These are phyloP conservation scores for Ophiostoma perfectum DNA, from an alignment of 2,329 filamentous ascomycete species.

Conservation along the genomic window DNA sequence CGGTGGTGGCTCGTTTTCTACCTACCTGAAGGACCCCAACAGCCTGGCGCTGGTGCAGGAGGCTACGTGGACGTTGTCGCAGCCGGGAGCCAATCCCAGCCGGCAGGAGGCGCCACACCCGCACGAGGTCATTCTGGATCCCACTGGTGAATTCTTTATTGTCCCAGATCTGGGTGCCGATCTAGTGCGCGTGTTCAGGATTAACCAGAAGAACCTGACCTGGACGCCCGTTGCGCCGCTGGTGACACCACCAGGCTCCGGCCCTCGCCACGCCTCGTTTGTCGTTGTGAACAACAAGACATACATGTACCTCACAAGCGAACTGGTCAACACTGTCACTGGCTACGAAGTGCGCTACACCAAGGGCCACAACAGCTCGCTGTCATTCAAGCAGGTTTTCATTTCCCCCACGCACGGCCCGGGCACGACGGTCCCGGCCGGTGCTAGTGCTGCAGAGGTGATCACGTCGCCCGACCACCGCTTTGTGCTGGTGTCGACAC, in stretches of 20 bases:
- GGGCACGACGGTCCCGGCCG: slow-evolving; percentile 37
- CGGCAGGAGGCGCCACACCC: slow-evolving; percentile 57
- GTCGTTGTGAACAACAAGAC: slow-evolving; percentile 40
- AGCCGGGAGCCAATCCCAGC: slow-evolving; percentile 36
- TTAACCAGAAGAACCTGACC: slow-evolving; percentile 44
- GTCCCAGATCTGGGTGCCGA: slow-evolving; percentile 64
- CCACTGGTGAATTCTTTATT: slow-evolving; percentile 56
- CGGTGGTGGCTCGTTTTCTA: slow-evolving; percentile 40
- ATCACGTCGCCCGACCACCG: slow-evolving; percentile 52
- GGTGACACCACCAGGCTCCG: slow-evolving; percentile 47
- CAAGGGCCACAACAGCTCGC: slow-evolving; percentile 32
- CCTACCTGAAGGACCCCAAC: slow-evolving; percentile 39
- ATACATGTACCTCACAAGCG: slow-evolving; percentile 56
- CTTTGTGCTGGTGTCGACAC: slow-evolving; percentile 63
- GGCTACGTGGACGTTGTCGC: slow-evolving; percentile 37
- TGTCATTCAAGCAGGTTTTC: slow-evolving; percentile 46
- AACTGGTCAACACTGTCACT: slow-evolving; percentile 53
- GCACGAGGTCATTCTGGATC: slow-evolving; percentile 61
- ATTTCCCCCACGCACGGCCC: slow-evolving; percentile 45
- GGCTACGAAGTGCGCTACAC: slow-evolving; percentile 53
- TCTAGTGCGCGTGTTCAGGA: slow-evolving; percentile 51
- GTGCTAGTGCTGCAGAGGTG: slow-evolving; percentile 51
- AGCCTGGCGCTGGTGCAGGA: slow-evolving; percentile 37
- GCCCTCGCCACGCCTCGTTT: slow-evolving; percentile 63
- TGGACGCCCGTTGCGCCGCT: slow-evolving; percentile 40